Base-by-base conservation (phyloP, 345 rosid species). In the Boechera divaricarpa region DNA sequence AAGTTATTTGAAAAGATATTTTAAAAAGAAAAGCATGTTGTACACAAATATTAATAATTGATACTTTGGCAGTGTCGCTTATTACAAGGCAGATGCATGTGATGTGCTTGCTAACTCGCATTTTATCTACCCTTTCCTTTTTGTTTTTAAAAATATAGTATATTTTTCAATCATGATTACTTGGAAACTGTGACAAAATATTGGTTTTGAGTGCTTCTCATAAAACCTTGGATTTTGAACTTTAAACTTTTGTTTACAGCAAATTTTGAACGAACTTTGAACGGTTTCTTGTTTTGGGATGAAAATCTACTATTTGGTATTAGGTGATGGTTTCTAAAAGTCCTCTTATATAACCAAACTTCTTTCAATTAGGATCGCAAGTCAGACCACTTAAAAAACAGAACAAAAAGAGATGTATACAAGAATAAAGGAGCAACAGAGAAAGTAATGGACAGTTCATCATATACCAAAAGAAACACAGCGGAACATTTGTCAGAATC, bases 41-140 rank as follows among this genome's bases (percentile, higher is more conserved):
- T n/a, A 45, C 15, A 16, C 3, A 55, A 45, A 31, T 52, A 52
- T 69, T 69, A 62, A 12, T 69, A 62, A 12, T 54, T 69, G 53
- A 36, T 45, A 28, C 57, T 71, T 64, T 77, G 61, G 77, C 72
- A 48, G 62, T 77, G 72, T 64, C 72, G 67, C 76, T 4, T 55
- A 56, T 36, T 63, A 77, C 72, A 63, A 77, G 72, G 76, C 71
- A 77, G 4, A 28, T 28, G 61, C 81, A 77, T 77, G 81, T 77
- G 77, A 64, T 71, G 61, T 70, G 72, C 65, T 63, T 63, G 72
- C 70, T 63, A 45, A 59, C 18, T 53, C 64, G 21, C 59, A 70
- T 70, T 70, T 70, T 7, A 49, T 61, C 65, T 32, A 3, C 31
- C 11, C 13, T 28, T 42, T 5, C 16, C n/a, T 6, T 56, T 29